Evolutionary conservation across 345 rosid genomes (phyloP).

Genomic region (Populus ilicifolia): DNA sequence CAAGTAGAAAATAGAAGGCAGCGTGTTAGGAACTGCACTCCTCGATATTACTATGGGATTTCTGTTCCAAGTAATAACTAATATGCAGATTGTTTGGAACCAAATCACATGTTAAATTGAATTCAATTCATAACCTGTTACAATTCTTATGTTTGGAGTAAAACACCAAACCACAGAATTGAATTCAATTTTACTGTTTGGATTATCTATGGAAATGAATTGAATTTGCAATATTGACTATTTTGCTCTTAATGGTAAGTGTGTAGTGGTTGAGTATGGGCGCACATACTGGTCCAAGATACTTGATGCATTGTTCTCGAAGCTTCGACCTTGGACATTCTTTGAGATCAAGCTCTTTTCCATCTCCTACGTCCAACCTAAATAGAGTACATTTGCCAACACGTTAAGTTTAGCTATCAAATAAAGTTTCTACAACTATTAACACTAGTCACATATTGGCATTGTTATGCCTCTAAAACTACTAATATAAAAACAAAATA

Average conservation of each 20-base stretch:
- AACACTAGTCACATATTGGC: neutral
- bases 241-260: neutral
- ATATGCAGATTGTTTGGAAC: too few relatives aligned
- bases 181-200: too few relatives aligned
- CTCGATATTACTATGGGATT: neutral
- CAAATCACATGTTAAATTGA: too few relatives aligned
- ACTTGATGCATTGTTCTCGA: constrained; percentile 72
- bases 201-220: too few relatives aligned
- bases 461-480: neutral
- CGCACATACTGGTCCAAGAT: constrained; percentile 83
- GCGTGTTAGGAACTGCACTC: constrained; percentile 6
- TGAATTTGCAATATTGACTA: too few relatives aligned
- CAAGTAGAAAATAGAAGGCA: neutral
- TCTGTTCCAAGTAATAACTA: neutral
- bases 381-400: neutral
- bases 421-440: too few relatives aligned
- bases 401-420: neutral
- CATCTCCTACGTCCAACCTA: constrained; percentile 92
- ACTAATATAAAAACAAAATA: neutral
- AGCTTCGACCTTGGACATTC: constrained; percentile 65
- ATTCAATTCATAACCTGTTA: too few relatives aligned
- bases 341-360: constrained; percentile 65
- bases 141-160: too few relatives aligned
- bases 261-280: neutral
- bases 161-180: too few relatives aligned